These are phyloP conservation scores for Aspergillus chevalieri DNA, from an alignment of 2,329 filamentous ascomycete species.

Conservation along the genomic window DNA sequence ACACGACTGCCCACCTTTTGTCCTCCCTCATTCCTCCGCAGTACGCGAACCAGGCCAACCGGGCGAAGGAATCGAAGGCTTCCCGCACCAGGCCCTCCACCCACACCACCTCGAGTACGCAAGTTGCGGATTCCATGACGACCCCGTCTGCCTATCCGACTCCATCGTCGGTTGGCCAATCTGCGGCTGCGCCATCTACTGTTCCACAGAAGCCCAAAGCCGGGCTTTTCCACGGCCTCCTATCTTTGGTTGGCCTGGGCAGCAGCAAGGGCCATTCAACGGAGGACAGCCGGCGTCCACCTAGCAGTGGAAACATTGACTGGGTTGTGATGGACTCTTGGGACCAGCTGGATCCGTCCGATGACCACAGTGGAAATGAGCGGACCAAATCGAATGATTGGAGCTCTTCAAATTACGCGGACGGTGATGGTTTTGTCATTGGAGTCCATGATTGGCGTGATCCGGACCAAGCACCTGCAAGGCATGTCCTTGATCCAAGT, in stretches of 20 bases:
- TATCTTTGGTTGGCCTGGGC: slow-evolving; percentile 39
- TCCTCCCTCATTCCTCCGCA: slow-evolving; percentile 76
- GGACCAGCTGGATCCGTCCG: slow-evolving; percentile 44
- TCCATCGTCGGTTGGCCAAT: slow-evolving; percentile 26
- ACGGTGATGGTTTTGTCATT: slow-evolving; percentile 65
- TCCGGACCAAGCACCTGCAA: slow-evolving; percentile 59
- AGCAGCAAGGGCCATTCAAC: slow-evolving; percentile 20
- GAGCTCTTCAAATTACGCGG: slow-evolving; percentile 15
- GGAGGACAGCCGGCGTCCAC: slow-evolving; percentile 57
- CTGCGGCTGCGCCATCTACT: slow-evolving; percentile 9
- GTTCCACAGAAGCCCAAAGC: slow-evolving; percentile 14
- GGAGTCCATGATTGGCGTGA: slow-evolving; percentile 86
- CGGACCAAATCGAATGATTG: slow-evolving; percentile 12
- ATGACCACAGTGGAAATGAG: not conserved
- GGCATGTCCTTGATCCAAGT: slow-evolving; percentile 21
- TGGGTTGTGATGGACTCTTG: slow-evolving; percentile 67
- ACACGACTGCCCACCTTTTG: slow-evolving; percentile 87
- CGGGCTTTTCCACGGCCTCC: slow-evolving; percentile 40
- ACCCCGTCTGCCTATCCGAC: slow-evolving; percentile 24
- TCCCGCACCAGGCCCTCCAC: slow-evolving; percentile 33
- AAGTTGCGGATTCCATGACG: slow-evolving; percentile 20
- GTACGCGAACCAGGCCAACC: slow-evolving; percentile 55
- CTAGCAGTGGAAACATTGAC: slow-evolving; percentile 66
- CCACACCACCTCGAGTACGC: slow-evolving; percentile 14
- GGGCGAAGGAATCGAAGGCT: slow-evolving; percentile 55